Evolutionary conservation across 2,329 filamentous ascomycete species (phyloP).

Genomic region (Alternaria consortialis): DNA sequence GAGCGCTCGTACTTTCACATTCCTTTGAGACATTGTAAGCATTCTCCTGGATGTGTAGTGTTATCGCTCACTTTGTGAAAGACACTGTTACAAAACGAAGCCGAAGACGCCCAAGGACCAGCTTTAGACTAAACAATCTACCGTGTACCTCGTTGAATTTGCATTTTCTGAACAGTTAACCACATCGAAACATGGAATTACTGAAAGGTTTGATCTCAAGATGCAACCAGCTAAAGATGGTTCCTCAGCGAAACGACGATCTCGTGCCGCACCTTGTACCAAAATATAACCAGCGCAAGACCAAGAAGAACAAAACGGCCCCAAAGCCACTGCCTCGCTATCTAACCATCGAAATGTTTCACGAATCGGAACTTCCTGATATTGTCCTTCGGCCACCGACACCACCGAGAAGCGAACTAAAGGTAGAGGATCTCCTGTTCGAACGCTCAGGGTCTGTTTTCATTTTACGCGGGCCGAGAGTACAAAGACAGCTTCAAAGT

Average conservation of each 20-base stretch:
- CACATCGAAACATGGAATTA: background rate
- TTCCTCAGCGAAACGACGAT: background rate
- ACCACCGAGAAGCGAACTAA: background rate
- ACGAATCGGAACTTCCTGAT: background rate
- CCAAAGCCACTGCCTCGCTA: background rate
- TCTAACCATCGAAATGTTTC: background rate
- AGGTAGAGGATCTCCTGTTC: constrained; percentile 3
- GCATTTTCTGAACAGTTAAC: background rate
- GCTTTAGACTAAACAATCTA: background rate
- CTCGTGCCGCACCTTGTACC: background rate
- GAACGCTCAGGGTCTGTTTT: background rate
- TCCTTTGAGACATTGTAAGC: background rate
- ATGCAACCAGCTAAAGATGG: background rate
- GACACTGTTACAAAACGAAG: background rate
- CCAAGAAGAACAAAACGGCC: background rate
- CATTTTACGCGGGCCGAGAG: background rate
- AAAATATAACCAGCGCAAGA: background rate
- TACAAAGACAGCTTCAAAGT: background rate
- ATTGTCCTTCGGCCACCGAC: background rate
- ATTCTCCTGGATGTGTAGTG: background rate
- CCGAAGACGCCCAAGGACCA: background rate
- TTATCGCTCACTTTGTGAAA: background rate
- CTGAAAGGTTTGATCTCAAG: background rate
- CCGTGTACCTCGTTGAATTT: background rate
- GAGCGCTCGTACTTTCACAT: background rate